A percentile compares a stretch with the other conserved stretches of the same genome.
phyloP scores from a whole-genome alignment of 2,329 filamentous ascomycete species.

The Coniochaeta prunicola region DNA sequence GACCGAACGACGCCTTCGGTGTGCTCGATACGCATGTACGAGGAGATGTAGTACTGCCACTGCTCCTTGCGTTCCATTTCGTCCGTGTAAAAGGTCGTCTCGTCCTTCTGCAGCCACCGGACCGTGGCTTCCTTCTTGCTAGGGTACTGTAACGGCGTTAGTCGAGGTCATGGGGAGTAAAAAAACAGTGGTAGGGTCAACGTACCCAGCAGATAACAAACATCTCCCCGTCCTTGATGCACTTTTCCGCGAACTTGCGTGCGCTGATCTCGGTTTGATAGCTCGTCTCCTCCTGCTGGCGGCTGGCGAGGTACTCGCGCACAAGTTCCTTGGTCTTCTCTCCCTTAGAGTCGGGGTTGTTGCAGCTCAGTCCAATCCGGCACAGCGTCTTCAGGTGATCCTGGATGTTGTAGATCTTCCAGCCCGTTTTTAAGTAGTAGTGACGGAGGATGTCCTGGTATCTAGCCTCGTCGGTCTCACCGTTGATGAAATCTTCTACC shows the following conservation, averaged over 20 bases:
- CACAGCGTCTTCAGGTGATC: constrained; percentile 78
- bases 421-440: constrained; percentile 85
- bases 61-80: constrained; percentile 75
- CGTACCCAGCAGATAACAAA: constrained; percentile 89
- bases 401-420: constrained; percentile 89
- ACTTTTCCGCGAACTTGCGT: constrained; percentile 85
- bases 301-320: constrained; percentile 75
- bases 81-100: constrained; percentile 77
- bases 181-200: constrained; percentile 16
- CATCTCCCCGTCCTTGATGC: constrained; percentile 85
- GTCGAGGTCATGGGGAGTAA: constrained; percentile 10
- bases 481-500: constrained; percentile 78
- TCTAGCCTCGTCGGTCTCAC: constrained; percentile 72
- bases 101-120: constrained; percentile 61
- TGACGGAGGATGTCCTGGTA: constrained; percentile 88
- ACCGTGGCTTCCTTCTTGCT: constrained; percentile 60
- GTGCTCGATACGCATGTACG: constrained; percentile 80
- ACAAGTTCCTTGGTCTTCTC: constrained; percentile 92
- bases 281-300: constrained; percentile 77
- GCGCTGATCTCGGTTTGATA: constrained; percentile 86
- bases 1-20: constrained; percentile 70
- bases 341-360: constrained; percentile 70
- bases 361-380: constrained; percentile 74
- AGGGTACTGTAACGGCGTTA: constrained; percentile 53
- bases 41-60: constrained; percentile 95